Conservation (phyloP, 2,329 filamentous ascomycete species). For the Colletotrichum tropicicola region DNA sequence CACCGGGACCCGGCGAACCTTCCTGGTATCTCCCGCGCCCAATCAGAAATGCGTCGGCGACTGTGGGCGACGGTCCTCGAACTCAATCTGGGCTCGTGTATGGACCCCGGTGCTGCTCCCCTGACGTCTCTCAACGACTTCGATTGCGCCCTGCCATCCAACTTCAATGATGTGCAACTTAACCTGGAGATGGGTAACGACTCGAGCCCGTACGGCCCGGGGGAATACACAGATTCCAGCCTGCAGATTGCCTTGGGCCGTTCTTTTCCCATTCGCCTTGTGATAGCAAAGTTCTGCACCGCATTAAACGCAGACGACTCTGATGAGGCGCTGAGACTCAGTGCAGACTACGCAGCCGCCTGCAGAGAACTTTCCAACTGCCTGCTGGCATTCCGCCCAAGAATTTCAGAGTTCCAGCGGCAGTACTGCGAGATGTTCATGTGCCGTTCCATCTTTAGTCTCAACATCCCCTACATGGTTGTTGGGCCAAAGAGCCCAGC, state of each 20-base stretch:
- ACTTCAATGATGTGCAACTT: slow-evolving; percentile 61
- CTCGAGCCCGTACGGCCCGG: slow-evolving; percentile 30
- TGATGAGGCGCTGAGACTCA: slow-evolving; percentile 55
- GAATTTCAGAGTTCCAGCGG: slow-evolving; percentile 49
- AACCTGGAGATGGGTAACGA: slow-evolving; percentile 40
- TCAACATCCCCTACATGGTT: slow-evolving; percentile 65
- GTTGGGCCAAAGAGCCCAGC: slow-evolving; percentile 52
- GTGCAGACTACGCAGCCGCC: slow-evolving; percentile 51
- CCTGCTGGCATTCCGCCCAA: slow-evolving; percentile 30
- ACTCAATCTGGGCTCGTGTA: not conserved
- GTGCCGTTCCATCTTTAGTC: slow-evolving; percentile 57
- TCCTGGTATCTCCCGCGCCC: slow-evolving; percentile 34
- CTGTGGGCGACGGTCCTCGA: slow-evolving; percentile 40
- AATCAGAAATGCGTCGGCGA: slow-evolving; percentile 41
- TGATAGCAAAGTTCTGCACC: slow-evolving; percentile 55
- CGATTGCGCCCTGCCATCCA: slow-evolving; percentile 57
- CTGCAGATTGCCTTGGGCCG: slow-evolving; percentile 55
- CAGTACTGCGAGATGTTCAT: slow-evolving; percentile 51
- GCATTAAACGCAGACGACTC: slow-evolving; percentile 54
- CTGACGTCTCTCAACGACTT: slow-evolving; percentile 55
- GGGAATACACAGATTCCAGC: slow-evolving; percentile 56
- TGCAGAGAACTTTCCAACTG: slow-evolving; percentile 45
- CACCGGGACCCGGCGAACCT: slow-evolving; percentile 43
- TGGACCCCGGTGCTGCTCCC: slow-evolving; percentile 38
- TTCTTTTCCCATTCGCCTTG: slow-evolving; percentile 52